Base-by-base conservation (phyloP, 495 filamentous ascomycete species). In the Trichoderma gamsii region DNA sequence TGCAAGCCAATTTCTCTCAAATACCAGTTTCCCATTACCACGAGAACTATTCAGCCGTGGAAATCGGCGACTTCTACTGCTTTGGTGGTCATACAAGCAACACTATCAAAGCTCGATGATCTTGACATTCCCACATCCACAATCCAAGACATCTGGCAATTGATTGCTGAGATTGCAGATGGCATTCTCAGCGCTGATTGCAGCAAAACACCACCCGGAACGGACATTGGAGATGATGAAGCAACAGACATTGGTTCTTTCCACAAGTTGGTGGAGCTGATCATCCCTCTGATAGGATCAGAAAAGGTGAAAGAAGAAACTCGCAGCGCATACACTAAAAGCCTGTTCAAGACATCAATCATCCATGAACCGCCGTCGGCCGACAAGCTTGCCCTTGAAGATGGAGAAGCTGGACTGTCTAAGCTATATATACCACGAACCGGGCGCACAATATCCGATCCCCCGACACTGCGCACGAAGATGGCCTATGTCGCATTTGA, bases 401-500 rank as follows among this genome's bases (percentile, higher is more conserved):
- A 67, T n/a, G 73, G 68, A 18, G 79, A 83, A 65, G 79, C 80
- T 16, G 84, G 85, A 8, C 85, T 96, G 7, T 76, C 83, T 35
- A 79, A 84, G 15, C 79, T 96, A 43, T 89, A 88, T 76, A 82
- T 83, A 56, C 77, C 85, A 21, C 88, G 91, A 4, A 78, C 80
- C 66, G 92, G 92, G 8, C 85, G 89, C 18, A 94, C 91, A 2
- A 84, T 89, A 51, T 85, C 92, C 65, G 84, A 88, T 1, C 72
- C 81, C 0, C 87, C 90, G 3, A 87, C 85, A 0, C 81, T 83
- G 32, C 85, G 94, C 23, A 81, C 82, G 11, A 85, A 82, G 61
- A 94, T 97, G 84, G 85, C 85, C 67, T 93, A 96, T 68, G 80
- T 88, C 4, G 92, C 92, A 69, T 80, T 96, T 25, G 89, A 94